Percentiles rank a stretch among this genome's conserved stretches.
Conservation (phyloP, 2,329 filamentous ascomycete genomes). For the Arthrobotrys sinensis region DNA sequence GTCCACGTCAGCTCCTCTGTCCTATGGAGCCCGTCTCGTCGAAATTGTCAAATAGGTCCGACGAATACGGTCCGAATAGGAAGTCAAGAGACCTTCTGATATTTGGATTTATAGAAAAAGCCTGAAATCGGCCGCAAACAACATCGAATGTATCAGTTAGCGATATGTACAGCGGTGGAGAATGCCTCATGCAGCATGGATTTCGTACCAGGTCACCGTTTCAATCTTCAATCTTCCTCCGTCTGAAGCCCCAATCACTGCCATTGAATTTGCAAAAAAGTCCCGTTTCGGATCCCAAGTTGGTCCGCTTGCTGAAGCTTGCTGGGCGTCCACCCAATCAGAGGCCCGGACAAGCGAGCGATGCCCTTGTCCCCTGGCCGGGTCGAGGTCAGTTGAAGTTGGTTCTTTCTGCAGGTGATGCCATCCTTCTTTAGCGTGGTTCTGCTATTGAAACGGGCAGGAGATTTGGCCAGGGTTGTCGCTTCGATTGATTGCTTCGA, state of each 20-base stretch:
- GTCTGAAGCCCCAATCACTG: conserved; percentile 29
- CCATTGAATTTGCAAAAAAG: conserved; percentile 45
- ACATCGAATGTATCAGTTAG: conserved; percentile 36
- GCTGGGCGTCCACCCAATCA: conserved; percentile 38
- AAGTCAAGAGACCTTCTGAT: conserved; percentile 11
- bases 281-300: conserved; percentile 53
- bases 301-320: conserved; percentile 38
- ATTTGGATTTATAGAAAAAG: conserved; percentile 10
- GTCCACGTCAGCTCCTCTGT: conserved; percentile 16
- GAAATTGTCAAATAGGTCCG: conserved; percentile 8
- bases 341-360: conserved; percentile 46
- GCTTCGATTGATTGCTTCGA: conserved; percentile 27
- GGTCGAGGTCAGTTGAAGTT: conserved; percentile 9
- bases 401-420: conserved; percentile 24
- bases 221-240: conserved; percentile 23
- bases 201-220: conserved; percentile 34
- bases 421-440: conserved; percentile 19
- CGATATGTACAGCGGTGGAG: conserved; percentile 25
- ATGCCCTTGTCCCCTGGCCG: conserved; percentile 8
- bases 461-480: conserved; percentile 34
- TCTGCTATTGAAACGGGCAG: conserved; percentile 35
- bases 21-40: neutral
- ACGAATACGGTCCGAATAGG: conserved; percentile 27
- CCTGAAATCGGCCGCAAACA: conserved; percentile 14
- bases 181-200: conserved; percentile 18